Conservation (phyloP, 2,329 filamentous ascomycete genomes). For the Paraphaeosphaeria sporulosa region DNA sequence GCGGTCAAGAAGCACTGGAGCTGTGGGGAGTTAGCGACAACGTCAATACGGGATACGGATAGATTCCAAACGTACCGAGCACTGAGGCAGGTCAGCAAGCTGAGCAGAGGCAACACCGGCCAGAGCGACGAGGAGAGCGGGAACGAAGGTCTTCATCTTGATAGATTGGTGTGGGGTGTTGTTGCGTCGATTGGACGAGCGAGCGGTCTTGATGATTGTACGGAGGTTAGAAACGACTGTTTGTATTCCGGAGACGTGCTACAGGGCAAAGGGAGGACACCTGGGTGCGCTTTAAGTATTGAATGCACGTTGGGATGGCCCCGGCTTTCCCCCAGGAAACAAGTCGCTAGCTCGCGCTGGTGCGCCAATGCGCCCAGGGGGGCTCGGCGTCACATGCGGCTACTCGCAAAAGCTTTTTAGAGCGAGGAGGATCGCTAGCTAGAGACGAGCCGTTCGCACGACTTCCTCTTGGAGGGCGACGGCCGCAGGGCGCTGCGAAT, state of each 20-base stretch:
- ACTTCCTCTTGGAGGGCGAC: conserved; percentile 10
- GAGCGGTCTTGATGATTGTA: conserved; percentile 20
- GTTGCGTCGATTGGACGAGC: conserved; percentile 20
- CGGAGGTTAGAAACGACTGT: conserved; percentile 25
- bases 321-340: conserved; percentile 10
- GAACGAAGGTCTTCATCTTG: conserved; percentile 50
- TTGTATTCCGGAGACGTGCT: conserved; percentile 13
- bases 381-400: conserved; percentile 34
- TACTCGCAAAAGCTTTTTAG: conserved; percentile 16
- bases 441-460: conserved; percentile 11
- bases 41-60: neutral
- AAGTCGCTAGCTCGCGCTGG: conserved; percentile 1
- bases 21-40: conserved; percentile 43
- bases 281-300: conserved; percentile 16
- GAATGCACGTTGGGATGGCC: conserved; percentile 6
- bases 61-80: conserved; percentile 51
- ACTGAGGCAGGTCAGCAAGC: conserved; percentile 54
- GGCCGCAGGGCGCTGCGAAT: conserved; percentile 25
- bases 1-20: conserved; percentile 55
- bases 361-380: neutral
- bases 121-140: conserved; percentile 50
- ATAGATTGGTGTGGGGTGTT: conserved; percentile 22
- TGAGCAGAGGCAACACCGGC: conserved; percentile 57
- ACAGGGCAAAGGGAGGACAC: neutral
- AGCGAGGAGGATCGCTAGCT: conserved; percentile 22